phyloP scores from a whole-genome alignment of 139 green algal genomes.

The Micractinium conductrix region DNA sequence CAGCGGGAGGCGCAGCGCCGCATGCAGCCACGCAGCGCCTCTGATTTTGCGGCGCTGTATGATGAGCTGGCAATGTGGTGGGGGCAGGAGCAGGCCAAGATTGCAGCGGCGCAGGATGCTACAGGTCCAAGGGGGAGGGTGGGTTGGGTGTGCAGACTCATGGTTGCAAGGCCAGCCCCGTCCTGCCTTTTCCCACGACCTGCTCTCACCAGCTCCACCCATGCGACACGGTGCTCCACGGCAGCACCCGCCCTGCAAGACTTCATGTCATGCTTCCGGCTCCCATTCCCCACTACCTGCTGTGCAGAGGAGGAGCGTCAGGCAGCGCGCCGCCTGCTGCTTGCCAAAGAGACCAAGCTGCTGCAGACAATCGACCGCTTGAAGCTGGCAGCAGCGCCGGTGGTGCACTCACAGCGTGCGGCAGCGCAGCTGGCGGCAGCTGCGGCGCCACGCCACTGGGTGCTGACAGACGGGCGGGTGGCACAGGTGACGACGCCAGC shows the following conservation, averaged over 20 bases:
- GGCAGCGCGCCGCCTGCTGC: background rate
- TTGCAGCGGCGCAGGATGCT: constrained; percentile 55
- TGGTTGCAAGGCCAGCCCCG: too few species aligned
- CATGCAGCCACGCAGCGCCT: constrained; percentile 75
- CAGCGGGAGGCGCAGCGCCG: constrained; percentile 34
- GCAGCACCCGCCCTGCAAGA: too few species aligned
- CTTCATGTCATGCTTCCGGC: too few species aligned
- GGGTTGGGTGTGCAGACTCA: too few species aligned
- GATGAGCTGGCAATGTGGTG: constrained; percentile 34
- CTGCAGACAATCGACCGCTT: constrained; percentile 74
- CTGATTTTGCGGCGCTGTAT: constrained; percentile 86
- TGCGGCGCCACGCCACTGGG: constrained; percentile 71
- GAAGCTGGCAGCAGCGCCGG: constrained; percentile 44
- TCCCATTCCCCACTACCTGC: too few species aligned
- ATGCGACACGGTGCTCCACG: too few species aligned
- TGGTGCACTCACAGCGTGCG: constrained; percentile 63
- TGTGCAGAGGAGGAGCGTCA: constrained; percentile 5
- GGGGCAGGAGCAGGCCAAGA: constrained; percentile 70
- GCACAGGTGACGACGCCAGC: background rate
- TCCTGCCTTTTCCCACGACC: too few species aligned
- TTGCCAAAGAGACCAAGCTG: constrained; percentile 78
- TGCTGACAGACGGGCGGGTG: constrained; percentile 57
- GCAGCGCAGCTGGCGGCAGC: constrained; percentile 61
- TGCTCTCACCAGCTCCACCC: too few species aligned
- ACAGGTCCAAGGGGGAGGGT: too few species aligned